Evolutionary conservation across 1,139 yeast genomes (phyloP), one percentile per base, ranked within the genome.

Genomic region (Ogataea hybrid): DNA sequence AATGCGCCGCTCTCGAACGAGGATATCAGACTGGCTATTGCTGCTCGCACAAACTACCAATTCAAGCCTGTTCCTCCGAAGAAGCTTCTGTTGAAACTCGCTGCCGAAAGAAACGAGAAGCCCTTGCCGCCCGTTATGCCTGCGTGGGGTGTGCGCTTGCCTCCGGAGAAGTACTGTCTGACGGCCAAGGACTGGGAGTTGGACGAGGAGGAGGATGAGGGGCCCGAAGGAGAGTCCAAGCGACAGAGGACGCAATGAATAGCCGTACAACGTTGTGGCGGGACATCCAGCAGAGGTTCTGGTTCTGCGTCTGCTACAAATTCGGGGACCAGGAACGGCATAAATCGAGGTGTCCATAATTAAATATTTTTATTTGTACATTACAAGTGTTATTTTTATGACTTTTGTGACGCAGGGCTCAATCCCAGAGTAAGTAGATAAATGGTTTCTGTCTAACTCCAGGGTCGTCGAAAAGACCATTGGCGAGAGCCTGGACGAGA

Each of bases 81-180:
- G 63, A 97, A 92, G 61, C 70, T 92, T 54, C 66, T 92, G 51
- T 69, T 92, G 61, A 96, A 92, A 63, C 70, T 92, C 55, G 98
- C 98, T 0, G 85, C 83, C 28, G 98, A 94, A 60, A 73, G 96
- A 53, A 92, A 92, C 62, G 81, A 88, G 53, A 82, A 86, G 60
- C 83, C 95, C 0, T 71, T 92, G 46, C 99, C 99, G 5, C 88
- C 94, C 7, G 92, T 92, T 23, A 82, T 89, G 62, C 94, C 95
- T 21, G 79, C 84, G 43, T 90, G 92, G 84, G 98, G 98, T 17
- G 73, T 92, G 43, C 78, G 97, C 49, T 71, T 94, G 43, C 99
- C 99, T 4, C 97, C 98, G 8, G 98, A 92, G 68, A 92, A 90
- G 75, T 90, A 89, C 67, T 92, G 97, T 64, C 68, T 92, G 43